A percentile compares a stretch with the other conserved stretches of the same genome.
Evolutionary conservation across 1,139 yeast species (phyloP).

Genomic region (Arxiozyma bovina): DNA sequence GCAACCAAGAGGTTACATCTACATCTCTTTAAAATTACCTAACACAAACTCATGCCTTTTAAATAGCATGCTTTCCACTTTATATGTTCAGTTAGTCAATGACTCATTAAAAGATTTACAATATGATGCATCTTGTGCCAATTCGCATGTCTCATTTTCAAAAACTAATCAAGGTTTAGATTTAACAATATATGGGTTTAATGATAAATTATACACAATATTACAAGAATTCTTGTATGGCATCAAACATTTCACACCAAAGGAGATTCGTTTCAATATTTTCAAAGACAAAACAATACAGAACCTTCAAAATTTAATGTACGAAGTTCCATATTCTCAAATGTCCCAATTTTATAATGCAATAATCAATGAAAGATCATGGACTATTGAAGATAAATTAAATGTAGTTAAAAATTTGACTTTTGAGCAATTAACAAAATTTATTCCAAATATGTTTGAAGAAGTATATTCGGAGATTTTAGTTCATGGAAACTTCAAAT

Average conservation of each 20-base stretch:
- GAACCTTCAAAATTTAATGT: slow-evolving; percentile 62
- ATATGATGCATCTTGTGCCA: slow-evolving; percentile 81
- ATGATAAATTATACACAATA: slow-evolving; percentile 64
- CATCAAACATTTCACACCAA: slow-evolving; percentile 45
- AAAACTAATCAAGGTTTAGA: slow-evolving; percentile 64
- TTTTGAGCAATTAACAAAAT: slow-evolving; percentile 44
- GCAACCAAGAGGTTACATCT: slow-evolving; percentile 77
- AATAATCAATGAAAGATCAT: slow-evolving; percentile 61
- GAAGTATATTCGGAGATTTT: slow-evolving; percentile 53
- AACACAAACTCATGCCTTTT: slow-evolving; percentile 48
- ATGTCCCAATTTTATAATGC: slow-evolving; percentile 54
- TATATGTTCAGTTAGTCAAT: slow-evolving; percentile 60
- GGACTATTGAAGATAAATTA: slow-evolving; percentile 55
- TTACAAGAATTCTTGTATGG: slow-evolving; percentile 51
- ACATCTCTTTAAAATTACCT: slow-evolving; percentile 60
- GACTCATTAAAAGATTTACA: slow-evolving; percentile 67
- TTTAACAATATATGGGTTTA: slow-evolving; percentile 66
- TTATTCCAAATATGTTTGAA: slow-evolving; percentile 39
- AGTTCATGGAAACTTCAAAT: slow-evolving; percentile 68
- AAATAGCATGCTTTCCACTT: slow-evolving; percentile 47
- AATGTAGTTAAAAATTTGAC: slow-evolving; percentile 41
- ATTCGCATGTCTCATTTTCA: slow-evolving; percentile 50
- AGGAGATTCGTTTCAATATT: slow-evolving; percentile 51
- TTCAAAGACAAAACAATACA: slow-evolving; percentile 57
- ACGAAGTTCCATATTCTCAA: slow-evolving; percentile 66